Conservation (phyloP, 106 monocot genomes). For the Dendrobium chrysotoxum region DNA sequence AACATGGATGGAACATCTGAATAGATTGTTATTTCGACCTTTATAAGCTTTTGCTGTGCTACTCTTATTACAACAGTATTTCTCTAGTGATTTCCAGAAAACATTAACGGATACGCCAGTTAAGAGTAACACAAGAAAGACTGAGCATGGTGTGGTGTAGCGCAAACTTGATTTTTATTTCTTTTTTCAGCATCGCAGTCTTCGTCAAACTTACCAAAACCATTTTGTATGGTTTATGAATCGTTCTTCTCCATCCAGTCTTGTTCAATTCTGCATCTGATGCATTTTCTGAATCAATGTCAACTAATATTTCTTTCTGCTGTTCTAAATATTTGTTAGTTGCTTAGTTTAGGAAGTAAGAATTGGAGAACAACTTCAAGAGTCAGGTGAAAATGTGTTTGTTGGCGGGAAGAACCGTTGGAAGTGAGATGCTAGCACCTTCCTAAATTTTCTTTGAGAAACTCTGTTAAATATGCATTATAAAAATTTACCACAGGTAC, state of each 20-base stretch:
- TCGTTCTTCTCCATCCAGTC: not conserved
- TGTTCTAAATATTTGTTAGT: not conserved
- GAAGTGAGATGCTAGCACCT: constrained; percentile 54
- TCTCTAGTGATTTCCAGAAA: no score
- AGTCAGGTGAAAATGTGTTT: constrained; percentile 96
- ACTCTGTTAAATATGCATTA: not conserved
- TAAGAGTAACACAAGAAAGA: no score
- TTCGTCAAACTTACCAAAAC: no score
- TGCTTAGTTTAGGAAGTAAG: constrained; percentile 63
- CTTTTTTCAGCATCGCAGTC: no score
- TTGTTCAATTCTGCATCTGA: not conserved
- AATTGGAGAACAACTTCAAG: constrained; percentile 65
- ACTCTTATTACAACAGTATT: no score
- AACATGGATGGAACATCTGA: no score
- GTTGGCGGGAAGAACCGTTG: constrained; percentile 96
- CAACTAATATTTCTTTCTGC: not conserved
- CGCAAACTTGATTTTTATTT: no score
- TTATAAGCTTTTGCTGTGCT: no score
- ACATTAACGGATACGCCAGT: no score
- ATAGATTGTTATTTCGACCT: no score
- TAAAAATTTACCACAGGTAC: constrained; percentile 35
- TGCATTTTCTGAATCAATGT: not conserved
- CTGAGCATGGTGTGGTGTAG: no score
- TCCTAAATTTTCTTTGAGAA: not conserved
- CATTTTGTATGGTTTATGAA: no score